Conservation (phyloP, 345 rosid species). For the Tarenaya hassleriana region DNA sequence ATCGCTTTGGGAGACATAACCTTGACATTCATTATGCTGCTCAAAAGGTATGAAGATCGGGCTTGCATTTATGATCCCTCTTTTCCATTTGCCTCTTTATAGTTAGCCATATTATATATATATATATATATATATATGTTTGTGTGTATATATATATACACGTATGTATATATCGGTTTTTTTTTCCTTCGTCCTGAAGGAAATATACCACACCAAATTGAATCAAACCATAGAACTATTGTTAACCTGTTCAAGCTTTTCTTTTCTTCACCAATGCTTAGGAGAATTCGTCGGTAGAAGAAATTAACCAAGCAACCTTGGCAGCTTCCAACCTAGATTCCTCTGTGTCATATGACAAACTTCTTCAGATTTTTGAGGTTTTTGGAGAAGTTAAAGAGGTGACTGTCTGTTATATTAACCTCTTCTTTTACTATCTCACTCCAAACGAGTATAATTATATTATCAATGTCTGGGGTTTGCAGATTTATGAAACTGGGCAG, state of each 20-base stretch:
- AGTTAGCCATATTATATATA: too few relatives aligned
- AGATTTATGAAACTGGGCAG: slow-evolving; percentile 52
- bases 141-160: too few relatives aligned
- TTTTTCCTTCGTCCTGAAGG: too few relatives aligned
- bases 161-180: too few relatives aligned
- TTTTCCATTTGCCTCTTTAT: too few relatives aligned
- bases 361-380: slow-evolving; percentile 41
- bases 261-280: slow-evolving; percentile 21
- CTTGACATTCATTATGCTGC: slow-evolving; percentile 76
- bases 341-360: slow-evolving; percentile 47
- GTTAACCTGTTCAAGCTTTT: too few relatives aligned
- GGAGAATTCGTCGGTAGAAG: slow-evolving; percentile 49
- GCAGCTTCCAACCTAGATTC: slow-evolving; percentile 51
- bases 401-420: slow-evolving; percentile 11
- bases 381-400: slow-evolving; percentile 74
- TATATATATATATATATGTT: too few relatives aligned
- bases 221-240: too few relatives aligned
- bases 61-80: too few relatives aligned
- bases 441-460: background rate
- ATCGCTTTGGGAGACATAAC: slow-evolving; percentile 53
- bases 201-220: too few relatives aligned
- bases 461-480: slow-evolving; percentile 20
- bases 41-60: slow-evolving; percentile 72
- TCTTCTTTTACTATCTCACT: slow-evolving; percentile 11
- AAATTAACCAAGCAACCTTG: slow-evolving; percentile 52